Evolutionary conservation across 805 yeast species (phyloP), one percentile per base, ranked within the genome.

Genomic region (Starmera caribaea): DNA sequence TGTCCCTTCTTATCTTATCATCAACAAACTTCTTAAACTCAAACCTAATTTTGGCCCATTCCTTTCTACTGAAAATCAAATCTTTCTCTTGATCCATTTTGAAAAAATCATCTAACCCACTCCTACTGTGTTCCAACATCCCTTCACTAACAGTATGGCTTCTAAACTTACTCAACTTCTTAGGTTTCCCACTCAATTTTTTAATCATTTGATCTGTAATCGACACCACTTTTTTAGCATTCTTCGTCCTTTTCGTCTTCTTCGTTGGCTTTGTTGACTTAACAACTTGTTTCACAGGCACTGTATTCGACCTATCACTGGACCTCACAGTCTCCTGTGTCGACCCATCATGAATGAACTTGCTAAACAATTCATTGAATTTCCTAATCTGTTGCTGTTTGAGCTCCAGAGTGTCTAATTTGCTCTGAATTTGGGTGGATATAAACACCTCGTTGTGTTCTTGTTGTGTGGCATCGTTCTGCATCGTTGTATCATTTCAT

Each of bases 391-490:
- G 34, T 14, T 39, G 38, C 28, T 51, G 52, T 13, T 41, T 39
- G 1, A 16, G 26, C 4, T 48, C 45, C 2, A 50, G 10, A 3
- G 45, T 49, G 14, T 50, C 55, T 5, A 51, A 8, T 11, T 53
- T 41, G 1, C 53, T 41, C 38, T 50, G 57, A 12, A 47, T 44
- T 40, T 53, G 55, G 3, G 55, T 48, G 15, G 54, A 51, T 16
- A 48, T 36, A 31, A 51, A 48, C 9, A 47, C 30, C 16, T 35
- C 39, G 17, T n/a, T 16, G 3, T 34, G 12, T 13, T 13, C n/a
- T 24, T 16, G 11, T 24, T 28, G 16, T 28, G 15, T 8, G 10
- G 11, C 30, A 29, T 38, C 17, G 8, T 15, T 21, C 8, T 3
- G 12, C 32, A 21, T 21, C 26, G 4, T 21, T 30, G 12, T n/a